Evolutionary conservation across 106 monocot genomes (phyloP), one percentile per base, ranked within the genome.

Genomic region (Platanthera zijinensis): DNA sequence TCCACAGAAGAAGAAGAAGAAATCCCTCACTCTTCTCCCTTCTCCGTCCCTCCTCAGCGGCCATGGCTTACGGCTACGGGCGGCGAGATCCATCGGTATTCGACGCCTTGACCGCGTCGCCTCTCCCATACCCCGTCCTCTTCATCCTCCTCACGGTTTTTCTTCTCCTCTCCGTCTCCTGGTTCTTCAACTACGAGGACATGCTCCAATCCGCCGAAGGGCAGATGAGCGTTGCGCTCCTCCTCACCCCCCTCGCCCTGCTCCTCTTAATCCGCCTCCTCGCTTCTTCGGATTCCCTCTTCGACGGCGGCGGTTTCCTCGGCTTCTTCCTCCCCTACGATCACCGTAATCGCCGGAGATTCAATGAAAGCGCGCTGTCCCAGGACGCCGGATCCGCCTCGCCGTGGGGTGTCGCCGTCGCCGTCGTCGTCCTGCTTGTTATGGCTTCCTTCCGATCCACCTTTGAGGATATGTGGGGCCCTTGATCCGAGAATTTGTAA

Each of bases 91-190:
- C 86, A 5, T 85, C 92, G 3, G 48, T 92, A 51, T 51, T 89
- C 13, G 89, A 92, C 15, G 48, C 56, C 72, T 88, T 92, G 76
- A 84, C 87, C n/a, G 87, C 89, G 45, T 86, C 92, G 3, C 92
- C 95, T 5, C 75, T 89, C 9, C 95, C 95, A 0, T 92, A 89
- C 76, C 91, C 91, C 10, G 89, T 89, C 71, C 72, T 95, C 8
- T 76, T 95, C 69, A 82, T 95, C 48, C 89, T 95, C 62, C 69
- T 83, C 8, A 51, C 85, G 80, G 84, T 95, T 50, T 15, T 86
- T 39, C 69, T 88, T 69, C 81, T 95, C 69, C 86, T 92, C 22
- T 73, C 76, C 62, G 1, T 84, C 5, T 86, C 89, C 2, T 89
- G 81, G 78, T 86, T 72, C 82, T 80, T 81, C 71, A 78, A 77